These are phyloP conservation scores for Hirschfeldia incana DNA, from an alignment of 345 rosid species.

Conservation along the genomic window DNA sequence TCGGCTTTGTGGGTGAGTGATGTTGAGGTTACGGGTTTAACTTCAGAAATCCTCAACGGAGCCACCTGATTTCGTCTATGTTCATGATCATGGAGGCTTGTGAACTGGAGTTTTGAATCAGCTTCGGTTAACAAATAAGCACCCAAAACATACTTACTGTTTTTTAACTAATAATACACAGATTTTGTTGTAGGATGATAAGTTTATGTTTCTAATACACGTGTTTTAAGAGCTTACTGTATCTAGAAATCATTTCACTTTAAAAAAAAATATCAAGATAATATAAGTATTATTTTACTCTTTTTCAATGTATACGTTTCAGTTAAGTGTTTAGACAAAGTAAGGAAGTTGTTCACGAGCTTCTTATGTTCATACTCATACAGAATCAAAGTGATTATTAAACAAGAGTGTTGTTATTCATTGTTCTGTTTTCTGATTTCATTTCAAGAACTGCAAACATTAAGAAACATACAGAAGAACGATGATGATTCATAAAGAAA, in stretches of 20 bases:
- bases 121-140: constrained; percentile 23
- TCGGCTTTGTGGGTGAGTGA: constrained; percentile 56
- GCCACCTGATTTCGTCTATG: not conserved
- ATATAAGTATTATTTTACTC: too few species aligned
- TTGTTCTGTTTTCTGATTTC: constrained; percentile 1
- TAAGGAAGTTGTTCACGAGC: not conserved
- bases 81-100: constrained; percentile 11
- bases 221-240: not conserved
- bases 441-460: constrained; percentile 7
- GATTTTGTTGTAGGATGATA: not conserved
- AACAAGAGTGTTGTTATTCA: not conserved
- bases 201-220: not conserved
- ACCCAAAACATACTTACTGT: not conserved
- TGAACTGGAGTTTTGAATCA: constrained; percentile 1
- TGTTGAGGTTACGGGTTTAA: not conserved
- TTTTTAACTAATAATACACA: not conserved
- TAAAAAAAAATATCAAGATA: too few species aligned
- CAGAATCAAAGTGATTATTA: constrained; percentile 23
- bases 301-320: constrained; percentile 8
- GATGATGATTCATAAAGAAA: not conserved
- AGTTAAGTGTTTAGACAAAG: constrained; percentile 10
- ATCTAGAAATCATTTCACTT: not conserved
- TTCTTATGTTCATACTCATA: constrained; percentile 32
- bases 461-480: not conserved
- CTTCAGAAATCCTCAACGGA: not conserved